phyloP scores from a whole-genome alignment of 805 yeast genomes.

The Lipomyces chichibuensis region DNA sequence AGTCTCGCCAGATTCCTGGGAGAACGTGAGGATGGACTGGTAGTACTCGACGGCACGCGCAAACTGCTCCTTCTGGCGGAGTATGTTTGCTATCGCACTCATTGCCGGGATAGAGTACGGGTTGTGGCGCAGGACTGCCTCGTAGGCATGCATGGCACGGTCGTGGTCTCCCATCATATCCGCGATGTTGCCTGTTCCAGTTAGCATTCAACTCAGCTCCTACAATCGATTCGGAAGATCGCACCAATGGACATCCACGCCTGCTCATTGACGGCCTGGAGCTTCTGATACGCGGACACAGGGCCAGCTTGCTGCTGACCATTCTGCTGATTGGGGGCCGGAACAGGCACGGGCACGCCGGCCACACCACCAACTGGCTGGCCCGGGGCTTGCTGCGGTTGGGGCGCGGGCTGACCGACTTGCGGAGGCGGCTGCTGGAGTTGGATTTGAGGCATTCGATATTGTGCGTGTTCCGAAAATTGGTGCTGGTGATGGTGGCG shows the following conservation, averaged over 20 bases:
- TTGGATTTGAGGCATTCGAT: not conserved
- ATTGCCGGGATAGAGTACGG: conserved; percentile 86
- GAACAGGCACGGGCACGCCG: conserved; percentile 13
- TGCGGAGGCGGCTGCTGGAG: not conserved
- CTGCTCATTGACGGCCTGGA: conserved; percentile 36
- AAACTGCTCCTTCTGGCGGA: conserved; percentile 85
- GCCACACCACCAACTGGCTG: not conserved
- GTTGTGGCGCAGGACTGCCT: conserved; percentile 80
- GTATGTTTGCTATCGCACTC: conserved; percentile 83
- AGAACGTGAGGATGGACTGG: conserved; percentile 78
- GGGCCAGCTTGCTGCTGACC: conserved; percentile 26
- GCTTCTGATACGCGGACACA: conserved; percentile 34
- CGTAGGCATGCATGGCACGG: conserved; percentile 85
- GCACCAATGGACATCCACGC: conserved; percentile 37
- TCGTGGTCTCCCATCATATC: conserved; percentile 87
- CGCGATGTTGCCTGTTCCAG: conserved; percentile 85
- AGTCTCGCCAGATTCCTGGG: conserved; percentile 89
- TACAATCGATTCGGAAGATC: not conserved
- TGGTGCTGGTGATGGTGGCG: not conserved
- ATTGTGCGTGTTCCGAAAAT: not conserved
- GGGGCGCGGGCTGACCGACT: conserved; percentile 5
- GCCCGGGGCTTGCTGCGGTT: conserved; percentile 1
- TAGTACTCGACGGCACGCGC: conserved; percentile 93
- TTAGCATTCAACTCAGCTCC: conserved; percentile 60
- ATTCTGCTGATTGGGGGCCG: conserved; percentile 13